Evolutionary conservation across 139 green algal species (phyloP), one percentile per base, ranked within the genome.

Genomic region (Auxenochlorella protothecoides): DNA sequence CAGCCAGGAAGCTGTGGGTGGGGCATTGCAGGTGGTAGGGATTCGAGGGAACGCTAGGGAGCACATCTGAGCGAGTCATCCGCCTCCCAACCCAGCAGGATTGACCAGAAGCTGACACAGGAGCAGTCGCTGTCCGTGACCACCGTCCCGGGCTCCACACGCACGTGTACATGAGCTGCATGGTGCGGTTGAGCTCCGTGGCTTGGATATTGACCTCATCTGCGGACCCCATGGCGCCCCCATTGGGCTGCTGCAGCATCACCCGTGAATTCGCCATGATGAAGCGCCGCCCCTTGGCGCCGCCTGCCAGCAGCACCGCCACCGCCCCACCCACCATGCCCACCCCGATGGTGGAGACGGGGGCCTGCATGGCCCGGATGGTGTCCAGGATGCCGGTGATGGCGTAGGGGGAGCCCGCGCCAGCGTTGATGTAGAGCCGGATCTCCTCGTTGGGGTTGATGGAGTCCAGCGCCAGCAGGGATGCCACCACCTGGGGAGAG

Each of bases 361-460:
- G 79, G 3, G 83, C 83, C 71, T 88, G 89, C 66, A 95, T 83
- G 15, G 83, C 81, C 54, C 86, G 68, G 56, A 97, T 95, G 4
- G 89, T 85, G 79, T 97, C 92, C 51, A 97, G 75, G n/a, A 97
- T 89, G 2, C 85, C 84, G 10, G 90, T 76, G 5, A 95, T 81
- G 44, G 85, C 79, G 77, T 97, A 97, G 27, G 89, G 83, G 62
- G 84, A 83, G 11, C 91, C 91, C 68, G 5, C 62, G 85, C 83
- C 84, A 75, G 74, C 63, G 81, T 98, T 98, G 80, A 98, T 96
- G 83, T 98, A 98, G 52, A 98, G 75, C 66, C 90, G 89, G 70
- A 98, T 97, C 15, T 96, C 90, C 63, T 90, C 80, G 0, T 86
- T 77, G 5, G 85, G 75, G 72, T 96, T 84, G 53, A 95, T 77